Evolutionary conservation across 2,329 filamentous ascomycete species (phyloP).

Genomic region (Dothiorella sarmentorum): DNA sequence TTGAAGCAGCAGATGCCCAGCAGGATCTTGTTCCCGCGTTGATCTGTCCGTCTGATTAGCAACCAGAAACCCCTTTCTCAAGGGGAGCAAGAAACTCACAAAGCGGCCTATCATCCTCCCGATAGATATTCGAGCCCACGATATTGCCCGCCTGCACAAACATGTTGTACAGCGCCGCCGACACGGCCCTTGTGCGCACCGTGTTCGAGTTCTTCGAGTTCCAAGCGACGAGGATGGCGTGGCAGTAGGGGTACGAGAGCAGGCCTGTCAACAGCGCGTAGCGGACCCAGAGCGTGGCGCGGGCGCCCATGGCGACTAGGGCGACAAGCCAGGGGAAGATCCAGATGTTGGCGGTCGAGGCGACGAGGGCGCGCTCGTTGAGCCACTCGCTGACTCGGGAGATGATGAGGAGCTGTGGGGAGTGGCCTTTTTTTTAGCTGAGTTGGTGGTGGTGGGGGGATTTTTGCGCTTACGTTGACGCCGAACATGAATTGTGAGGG

Average conservation of each 20-base stretch:
- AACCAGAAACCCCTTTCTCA: too few species aligned
- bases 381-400: slow-evolving; percentile 45
- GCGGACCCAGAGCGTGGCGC: slow-evolving; percentile 41
- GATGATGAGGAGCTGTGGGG: slow-evolving; percentile 42
- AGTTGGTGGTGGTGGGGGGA: background rate
- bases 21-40: slow-evolving; percentile 37
- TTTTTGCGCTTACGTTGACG: slow-evolving; percentile 23
- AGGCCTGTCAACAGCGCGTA: slow-evolving; percentile 42
- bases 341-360: slow-evolving; percentile 50
- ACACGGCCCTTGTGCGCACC: slow-evolving; percentile 48
- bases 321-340: slow-evolving; percentile 49
- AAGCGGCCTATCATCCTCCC: slow-evolving; percentile 52
- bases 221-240: slow-evolving; percentile 50
- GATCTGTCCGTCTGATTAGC: background rate
- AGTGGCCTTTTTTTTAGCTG: too few species aligned
- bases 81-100: slow-evolving; percentile 25
- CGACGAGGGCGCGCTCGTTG: slow-evolving; percentile 47
- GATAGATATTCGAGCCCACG: slow-evolving; percentile 51
- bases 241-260: slow-evolving; percentile 49
- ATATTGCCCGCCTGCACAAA: slow-evolving; percentile 46
- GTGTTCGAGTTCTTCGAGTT: slow-evolving; percentile 48
- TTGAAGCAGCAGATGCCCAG: slow-evolving; percentile 32
- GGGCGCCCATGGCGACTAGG: slow-evolving; percentile 39
- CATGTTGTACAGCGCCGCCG: slow-evolving; percentile 52
- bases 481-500: slow-evolving; percentile 41